Evolutionary conservation across 768 basidiomycete species (phyloP), one percentile per base, ranked within the genome.

Genomic region (Filobasidium floriforme): DNA sequence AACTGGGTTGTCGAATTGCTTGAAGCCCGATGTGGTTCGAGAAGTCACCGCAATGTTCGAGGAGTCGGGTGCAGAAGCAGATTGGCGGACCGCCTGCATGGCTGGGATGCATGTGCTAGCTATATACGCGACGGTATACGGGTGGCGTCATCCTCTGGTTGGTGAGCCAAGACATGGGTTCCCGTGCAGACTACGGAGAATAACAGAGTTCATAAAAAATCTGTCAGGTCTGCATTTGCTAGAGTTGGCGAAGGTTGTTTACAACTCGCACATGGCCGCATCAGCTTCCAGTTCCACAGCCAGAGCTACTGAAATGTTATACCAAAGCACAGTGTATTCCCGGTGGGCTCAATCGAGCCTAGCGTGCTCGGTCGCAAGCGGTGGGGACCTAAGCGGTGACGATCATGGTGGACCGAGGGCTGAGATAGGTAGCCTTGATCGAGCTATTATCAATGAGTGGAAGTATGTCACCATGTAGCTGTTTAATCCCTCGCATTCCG

Each of bases 61-160:
- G 12, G 67, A 68, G 19, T 19, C 62, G 4, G 29, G 26, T 1
- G 26, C 19, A 22, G 60, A 62, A 14, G 44, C 51, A 9, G 19
- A 61, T 15, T 68, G 67, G 67, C 18, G 37, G 18, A n/a, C 64
- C 7, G 67, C 67, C 12, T 46, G 41, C 29, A 29, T 24, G 32
- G 41, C 51, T 18, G 67, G 67, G 32, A 22, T 51, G 10, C 63
- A 68, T 62, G 49, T 68, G 7, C 41, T 68, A 28, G 63, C 32
- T 0, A 61, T 68, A 26, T 68, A 68, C 52, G 67, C 44, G 14
- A 24, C 60, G 11, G 52, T 65, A 15, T 68, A 68, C 28, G 67
- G 67, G 19, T 68, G 67, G 67, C 46, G 63, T 18, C 43, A 61
- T 41, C 67, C 67, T 15, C 32, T 68, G 4, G 67, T 68, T 26